Percentiles rank a stretch among this genome's conserved stretches.
Evolutionary conservation across 257 asterid genomes (phyloP).

Genomic region (Marsdenia floribunda): DNA sequence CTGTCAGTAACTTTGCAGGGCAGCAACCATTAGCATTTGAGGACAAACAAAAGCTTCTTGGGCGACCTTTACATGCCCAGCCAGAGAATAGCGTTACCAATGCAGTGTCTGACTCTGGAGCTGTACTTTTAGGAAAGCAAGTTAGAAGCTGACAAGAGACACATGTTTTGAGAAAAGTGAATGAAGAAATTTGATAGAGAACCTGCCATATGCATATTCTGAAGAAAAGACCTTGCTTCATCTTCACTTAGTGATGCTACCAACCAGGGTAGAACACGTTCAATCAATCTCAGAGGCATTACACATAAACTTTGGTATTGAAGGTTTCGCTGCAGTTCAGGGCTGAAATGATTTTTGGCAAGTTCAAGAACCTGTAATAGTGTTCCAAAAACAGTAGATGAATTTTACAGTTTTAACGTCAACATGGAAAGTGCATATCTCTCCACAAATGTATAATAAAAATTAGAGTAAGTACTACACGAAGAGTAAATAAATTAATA

Average conservation of each 20-base stretch:
- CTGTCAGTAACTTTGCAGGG: constrained; percentile 42
- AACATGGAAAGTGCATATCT: neutral
- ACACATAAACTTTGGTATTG: constrained; percentile 88
- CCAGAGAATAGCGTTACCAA: constrained; percentile 90
- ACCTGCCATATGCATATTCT: constrained; percentile 94
- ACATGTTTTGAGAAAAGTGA: constrained; percentile 8
- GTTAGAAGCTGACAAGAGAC: constrained; percentile 20
- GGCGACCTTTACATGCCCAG: constrained; percentile 96
- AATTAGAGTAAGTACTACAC: neutral
- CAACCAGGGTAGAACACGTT: constrained; percentile 95
- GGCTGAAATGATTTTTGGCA: constrained; percentile 75
- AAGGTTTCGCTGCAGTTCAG: constrained; percentile 76
- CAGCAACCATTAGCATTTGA: constrained; percentile 56
- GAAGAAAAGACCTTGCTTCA: constrained; percentile 75
- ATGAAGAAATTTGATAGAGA: constrained; percentile 12
- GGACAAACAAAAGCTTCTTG: constrained; percentile 61
- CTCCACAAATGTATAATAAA: neutral
- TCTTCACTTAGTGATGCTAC: constrained; percentile 76
- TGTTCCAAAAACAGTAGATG: constrained; percentile 16
- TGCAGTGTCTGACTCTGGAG: constrained; percentile 86
- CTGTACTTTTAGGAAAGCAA: constrained; percentile 40
- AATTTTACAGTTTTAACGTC: constrained; percentile 4
- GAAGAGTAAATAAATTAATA: neutral
- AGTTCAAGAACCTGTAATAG: constrained; percentile 81
- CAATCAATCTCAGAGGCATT: constrained; percentile 91